Evolutionary conservation across 345 rosid genomes (phyloP), one percentile per base, ranked within the genome.

Genomic region (Draba incana): DNA sequence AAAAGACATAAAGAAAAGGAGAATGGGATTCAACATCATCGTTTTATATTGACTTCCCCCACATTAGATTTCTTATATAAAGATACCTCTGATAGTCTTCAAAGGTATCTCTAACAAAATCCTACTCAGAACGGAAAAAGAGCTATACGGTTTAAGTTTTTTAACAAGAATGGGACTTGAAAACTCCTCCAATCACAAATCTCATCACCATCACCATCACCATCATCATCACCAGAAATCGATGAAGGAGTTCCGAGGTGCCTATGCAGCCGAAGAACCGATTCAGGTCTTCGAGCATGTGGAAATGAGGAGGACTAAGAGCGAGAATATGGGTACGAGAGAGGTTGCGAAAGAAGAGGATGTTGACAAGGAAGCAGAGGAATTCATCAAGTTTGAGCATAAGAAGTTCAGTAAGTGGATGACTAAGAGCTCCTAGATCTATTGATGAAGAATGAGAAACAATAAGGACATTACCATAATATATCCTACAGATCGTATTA

Each of bases 311-410:
- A 75, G 64, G 74, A 12, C 47, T 1, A 49, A 39, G 64, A 75
- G 74, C 42, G 77, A 66, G 43, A 60, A 13, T 15, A 38, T 59
- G 13, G 51, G 15, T 2, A 46, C 58, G n/a, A 68, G 63, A 39
- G 55, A 57, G 43, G 68, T 20, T 33, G 53, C 57, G 1, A 67
- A 66, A 45, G 10, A 52, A 14, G 80, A 79, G 52, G 73, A 77
- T 46, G 75, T 92, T n/a, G 78, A 92, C 54, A 62, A 43, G 39
- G 91, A 78, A 68, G 92, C 98, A 23, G 92, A 86, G 44, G 79
- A 77, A 11, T 92, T 88, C 45, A 86, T 89, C 63, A 70, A 50
- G 73, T 44, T 81, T 2, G 78, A 85, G 80, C 98, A 92, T 54
- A 70, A 30, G 60, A 82, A 76, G 84, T 90, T 90, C 45, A 52